Evolutionary conservation across 2,329 filamentous ascomycete genomes (phyloP).

Genomic region (Neocucurbitaria cava): DNA sequence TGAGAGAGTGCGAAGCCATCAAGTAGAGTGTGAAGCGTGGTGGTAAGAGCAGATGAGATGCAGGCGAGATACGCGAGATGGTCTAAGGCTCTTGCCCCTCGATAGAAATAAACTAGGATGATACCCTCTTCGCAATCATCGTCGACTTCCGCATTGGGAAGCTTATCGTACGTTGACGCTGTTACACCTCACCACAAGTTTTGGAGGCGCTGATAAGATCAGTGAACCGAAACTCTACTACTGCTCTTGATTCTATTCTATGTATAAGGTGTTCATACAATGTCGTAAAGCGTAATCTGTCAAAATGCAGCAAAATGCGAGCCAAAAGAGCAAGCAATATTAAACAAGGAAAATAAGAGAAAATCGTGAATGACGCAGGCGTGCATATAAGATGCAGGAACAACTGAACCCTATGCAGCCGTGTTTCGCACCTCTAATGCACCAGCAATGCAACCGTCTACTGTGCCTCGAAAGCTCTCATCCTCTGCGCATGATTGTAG

Average conservation of each 20-base stretch:
- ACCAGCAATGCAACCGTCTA: neutral
- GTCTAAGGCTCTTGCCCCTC: neutral
- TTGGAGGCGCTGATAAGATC: too few relatives aligned
- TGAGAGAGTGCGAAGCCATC: too few relatives aligned
- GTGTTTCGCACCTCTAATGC: neutral
- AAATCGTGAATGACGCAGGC: neutral
- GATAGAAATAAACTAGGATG: too few relatives aligned
- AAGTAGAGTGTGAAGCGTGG: neutral
- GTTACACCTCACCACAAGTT: too few relatives aligned
- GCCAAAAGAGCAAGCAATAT: neutral
- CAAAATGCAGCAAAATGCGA: neutral
- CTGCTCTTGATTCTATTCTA: neutral
- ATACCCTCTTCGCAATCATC: too few relatives aligned
- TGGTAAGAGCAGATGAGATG: neutral
- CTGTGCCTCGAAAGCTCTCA: constrained; percentile 36
- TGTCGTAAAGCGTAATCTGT: neutral
- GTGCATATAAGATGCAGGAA: neutral
- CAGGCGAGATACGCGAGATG: too few relatives aligned
- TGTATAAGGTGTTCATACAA: neutral
- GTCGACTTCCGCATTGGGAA: too few relatives aligned
- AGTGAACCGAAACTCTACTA: neutral
- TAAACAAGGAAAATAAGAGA: neutral
- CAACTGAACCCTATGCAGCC: neutral
- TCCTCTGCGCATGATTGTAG: constrained; percentile 41
- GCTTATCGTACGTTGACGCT: too few relatives aligned